Conservation (phyloP, 441 rosid genomes). For the Brassica hybrid region DNA sequence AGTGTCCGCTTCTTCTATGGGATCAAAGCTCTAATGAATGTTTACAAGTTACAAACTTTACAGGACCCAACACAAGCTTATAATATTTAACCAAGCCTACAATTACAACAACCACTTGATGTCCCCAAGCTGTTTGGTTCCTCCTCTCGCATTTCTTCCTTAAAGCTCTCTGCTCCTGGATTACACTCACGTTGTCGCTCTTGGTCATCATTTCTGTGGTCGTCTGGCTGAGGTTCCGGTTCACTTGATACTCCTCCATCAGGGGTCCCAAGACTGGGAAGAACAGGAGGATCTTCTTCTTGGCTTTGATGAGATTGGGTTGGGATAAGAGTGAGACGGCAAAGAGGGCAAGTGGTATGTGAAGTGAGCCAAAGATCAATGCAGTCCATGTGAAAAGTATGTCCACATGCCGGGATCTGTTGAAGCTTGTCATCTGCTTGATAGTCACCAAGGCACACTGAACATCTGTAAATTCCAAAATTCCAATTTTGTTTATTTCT, state of each 20-base stretch:
- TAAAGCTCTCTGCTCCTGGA: slow-evolving; percentile 8
- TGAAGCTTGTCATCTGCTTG: slow-evolving; percentile 85
- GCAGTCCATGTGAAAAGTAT: slow-evolving; percentile 91
- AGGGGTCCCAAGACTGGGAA: slow-evolving; percentile 1
- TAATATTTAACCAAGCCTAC: slow-evolving; percentile 31
- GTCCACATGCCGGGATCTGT: slow-evolving; percentile 82
- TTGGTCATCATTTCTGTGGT: neutral
- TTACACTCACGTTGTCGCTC: slow-evolving; percentile 13
- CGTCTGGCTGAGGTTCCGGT: slow-evolving; percentile 22
- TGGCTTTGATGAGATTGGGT: slow-evolving; percentile 41
- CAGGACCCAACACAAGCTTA: neutral
- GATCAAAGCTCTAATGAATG: slow-evolving; percentile 31
- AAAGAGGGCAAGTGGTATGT: slow-evolving; percentile 87
- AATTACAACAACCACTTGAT: slow-evolving; percentile 31
- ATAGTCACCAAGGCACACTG: slow-evolving; percentile 87
- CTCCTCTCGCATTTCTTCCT: slow-evolving; percentile 18
- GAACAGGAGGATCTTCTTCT: slow-evolving; percentile 34
- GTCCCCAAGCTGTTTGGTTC: slow-evolving; percentile 23
- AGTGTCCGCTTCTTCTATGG: neutral
- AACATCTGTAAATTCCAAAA: slow-evolving; percentile 56
- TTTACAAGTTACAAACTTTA: slow-evolving; percentile 35
- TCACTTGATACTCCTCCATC: slow-evolving; percentile 31
- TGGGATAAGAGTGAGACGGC: slow-evolving; percentile 71
- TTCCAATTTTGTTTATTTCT: slow-evolving; percentile 6
- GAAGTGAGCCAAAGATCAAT: slow-evolving; percentile 87